Conservation (phyloP, 2,329 filamentous ascomycete genomes). For the Colletotrichum ledebouriae region DNA sequence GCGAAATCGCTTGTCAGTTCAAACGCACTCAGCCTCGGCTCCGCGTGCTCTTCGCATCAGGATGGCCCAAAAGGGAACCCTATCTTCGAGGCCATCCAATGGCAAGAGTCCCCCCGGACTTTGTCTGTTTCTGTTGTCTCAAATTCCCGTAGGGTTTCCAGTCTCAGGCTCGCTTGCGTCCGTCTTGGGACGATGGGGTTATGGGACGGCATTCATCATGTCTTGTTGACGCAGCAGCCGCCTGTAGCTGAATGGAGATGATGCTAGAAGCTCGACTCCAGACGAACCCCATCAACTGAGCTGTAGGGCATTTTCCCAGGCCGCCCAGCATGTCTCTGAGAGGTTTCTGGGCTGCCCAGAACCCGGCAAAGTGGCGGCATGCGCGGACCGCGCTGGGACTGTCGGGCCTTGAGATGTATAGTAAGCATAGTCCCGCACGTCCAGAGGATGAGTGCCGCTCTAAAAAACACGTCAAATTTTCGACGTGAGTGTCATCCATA, state of each 20-base stretch:
- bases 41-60: conserved; percentile 28
- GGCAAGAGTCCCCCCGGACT: neutral
- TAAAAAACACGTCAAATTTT: conserved; percentile 18
- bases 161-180: neutral
- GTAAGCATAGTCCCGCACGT: conserved; percentile 1
- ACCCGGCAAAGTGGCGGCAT: conserved; percentile 9
- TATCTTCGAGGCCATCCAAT: neutral
- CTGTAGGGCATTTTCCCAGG: neutral
- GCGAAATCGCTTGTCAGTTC: conserved; percentile 23
- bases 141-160: neutral
- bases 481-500: conserved; percentile 18
- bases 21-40: conserved; percentile 13
- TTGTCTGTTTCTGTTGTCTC: conserved; percentile 19
- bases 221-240: neutral
- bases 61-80: conserved; percentile 25
- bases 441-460: neutral
- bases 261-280: conserved; percentile 4
- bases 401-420: conserved; percentile 6
- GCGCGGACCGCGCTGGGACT: conserved; percentile 22
- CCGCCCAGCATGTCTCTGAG: neutral
- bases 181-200: conserved; percentile 13
- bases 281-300: conserved; percentile 18
- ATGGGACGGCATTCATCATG: conserved; percentile 18
- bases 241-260: neutral
- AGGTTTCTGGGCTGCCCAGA: neutral